These are phyloP conservation scores for Fragilaria crotonensis DNA, from an alignment of 108 stramenopile species.

Conservation along the genomic window DNA sequence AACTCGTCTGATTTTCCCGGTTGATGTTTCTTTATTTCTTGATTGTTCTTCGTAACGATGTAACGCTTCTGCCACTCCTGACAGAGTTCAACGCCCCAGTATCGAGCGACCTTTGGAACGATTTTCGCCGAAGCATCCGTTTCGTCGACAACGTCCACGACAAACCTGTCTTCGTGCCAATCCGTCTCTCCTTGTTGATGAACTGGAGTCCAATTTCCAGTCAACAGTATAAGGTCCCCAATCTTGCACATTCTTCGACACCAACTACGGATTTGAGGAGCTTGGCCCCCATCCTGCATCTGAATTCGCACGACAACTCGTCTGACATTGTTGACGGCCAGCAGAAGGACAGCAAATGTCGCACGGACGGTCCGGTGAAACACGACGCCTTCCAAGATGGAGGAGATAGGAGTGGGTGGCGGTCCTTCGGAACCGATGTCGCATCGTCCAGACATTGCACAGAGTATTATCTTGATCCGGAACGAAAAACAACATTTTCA, in stretches of 20 bases:
- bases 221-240: constrained; percentile 46
- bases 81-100: constrained; percentile 47
- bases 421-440: too few relatives aligned
- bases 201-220: constrained; percentile 14
- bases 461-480: too few relatives aligned
- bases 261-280: constrained; percentile 37
- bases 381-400: constrained; percentile 42
- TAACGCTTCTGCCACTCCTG: constrained; percentile 36
- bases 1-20: not conserved
- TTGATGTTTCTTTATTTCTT: constrained; percentile 5
- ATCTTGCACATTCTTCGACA: constrained; percentile 53
- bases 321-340: constrained; percentile 17
- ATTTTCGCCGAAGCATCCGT: constrained; percentile 10
- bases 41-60: constrained; percentile 14
- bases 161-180: constrained; percentile 19
- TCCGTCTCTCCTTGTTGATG: constrained; percentile 10
- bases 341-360: constrained; percentile 31
- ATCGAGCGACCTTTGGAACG: constrained; percentile 9
- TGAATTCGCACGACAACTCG: constrained; percentile 31
- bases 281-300: constrained; percentile 12
- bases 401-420: too few relatives aligned
- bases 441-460: too few relatives aligned
- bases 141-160: constrained; percentile 14
- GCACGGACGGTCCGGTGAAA: constrained; percentile 53
- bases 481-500: too few relatives aligned